Conservation (phyloP, 345 rosid genomes). For the Populus nigra region DNA sequence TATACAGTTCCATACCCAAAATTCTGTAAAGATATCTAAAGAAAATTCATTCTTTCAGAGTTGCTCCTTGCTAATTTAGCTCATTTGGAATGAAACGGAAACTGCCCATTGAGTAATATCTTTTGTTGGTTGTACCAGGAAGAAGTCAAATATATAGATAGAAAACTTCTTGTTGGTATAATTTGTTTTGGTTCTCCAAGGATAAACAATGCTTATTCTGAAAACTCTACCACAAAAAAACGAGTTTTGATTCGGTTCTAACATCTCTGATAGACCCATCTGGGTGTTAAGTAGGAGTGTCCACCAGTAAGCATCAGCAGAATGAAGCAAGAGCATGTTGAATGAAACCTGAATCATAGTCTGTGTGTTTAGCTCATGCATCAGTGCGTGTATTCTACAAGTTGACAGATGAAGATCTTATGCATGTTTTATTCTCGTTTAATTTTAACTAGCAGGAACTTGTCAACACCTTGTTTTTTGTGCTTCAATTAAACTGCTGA, state of each 20-base stretch:
- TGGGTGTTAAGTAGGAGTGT: background rate
- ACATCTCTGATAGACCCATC: background rate
- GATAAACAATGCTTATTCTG: background rate
- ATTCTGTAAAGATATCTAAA: conserved; percentile 4
- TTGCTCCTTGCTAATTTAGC: background rate
- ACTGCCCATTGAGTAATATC: background rate
- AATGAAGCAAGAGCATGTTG: background rate
- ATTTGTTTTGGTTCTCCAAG: background rate
- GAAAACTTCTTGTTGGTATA: background rate
- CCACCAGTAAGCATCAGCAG: background rate
- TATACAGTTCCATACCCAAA: conserved; percentile 10
- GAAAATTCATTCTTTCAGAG: background rate
- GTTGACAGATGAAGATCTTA: background rate
- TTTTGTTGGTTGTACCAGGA: background rate
- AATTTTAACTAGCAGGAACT: background rate
- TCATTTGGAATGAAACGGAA: background rate
- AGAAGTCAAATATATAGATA: background rate
- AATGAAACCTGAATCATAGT: background rate
- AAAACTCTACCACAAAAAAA: background rate
- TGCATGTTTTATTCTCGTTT: background rate
- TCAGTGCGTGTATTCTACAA: background rate
- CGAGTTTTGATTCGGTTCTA: background rate
- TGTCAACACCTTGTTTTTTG: background rate
- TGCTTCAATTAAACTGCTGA: background rate
- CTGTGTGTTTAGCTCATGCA: background rate